Conservation (phyloP, 768 basidiomycete genomes). For the Lactarius psammicola region DNA sequence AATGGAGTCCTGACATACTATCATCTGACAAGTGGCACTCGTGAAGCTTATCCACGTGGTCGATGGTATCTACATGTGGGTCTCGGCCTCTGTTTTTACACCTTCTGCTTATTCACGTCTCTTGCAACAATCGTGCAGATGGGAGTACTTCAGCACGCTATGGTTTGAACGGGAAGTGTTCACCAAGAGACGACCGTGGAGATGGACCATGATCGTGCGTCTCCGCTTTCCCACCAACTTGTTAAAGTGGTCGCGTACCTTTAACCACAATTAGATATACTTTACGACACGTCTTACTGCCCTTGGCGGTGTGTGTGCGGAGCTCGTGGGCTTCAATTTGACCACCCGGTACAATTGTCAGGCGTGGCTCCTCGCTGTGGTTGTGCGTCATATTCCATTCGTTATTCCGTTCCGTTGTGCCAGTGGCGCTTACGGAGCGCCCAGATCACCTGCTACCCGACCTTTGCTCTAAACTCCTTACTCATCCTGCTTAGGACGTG, state of each 20-base stretch:
- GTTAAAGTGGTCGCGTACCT: background rate
- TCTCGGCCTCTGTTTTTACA: background rate
- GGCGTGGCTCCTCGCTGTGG: background rate
- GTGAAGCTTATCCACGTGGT: background rate
- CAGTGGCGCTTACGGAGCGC: background rate
- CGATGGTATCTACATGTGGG: conserved; percentile 10
- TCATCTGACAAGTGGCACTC: background rate
- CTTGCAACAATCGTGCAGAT: background rate
- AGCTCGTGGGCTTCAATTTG: conserved; percentile 8
- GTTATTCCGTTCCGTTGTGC: too few relatives aligned
- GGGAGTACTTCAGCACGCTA: conserved; percentile 9
- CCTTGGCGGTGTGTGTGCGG: background rate
- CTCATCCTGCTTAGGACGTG: conserved; percentile 14
- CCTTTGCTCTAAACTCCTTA: conserved; percentile 6
- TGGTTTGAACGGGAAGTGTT: conserved; percentile 1
- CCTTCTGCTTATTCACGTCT: background rate
- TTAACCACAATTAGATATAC: background rate
- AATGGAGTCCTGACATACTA: background rate
- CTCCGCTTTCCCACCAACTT: background rate
- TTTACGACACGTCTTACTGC: background rate
- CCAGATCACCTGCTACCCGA: background rate
- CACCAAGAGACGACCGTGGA: background rate
- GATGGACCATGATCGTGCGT: background rate
- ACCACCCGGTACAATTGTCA: conserved; percentile 1
- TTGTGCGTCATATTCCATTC: background rate